Percentiles rank a stretch among this genome's conserved stretches.
Conservation (phyloP, 345 rosid species). For the Microcos paniculata region DNA sequence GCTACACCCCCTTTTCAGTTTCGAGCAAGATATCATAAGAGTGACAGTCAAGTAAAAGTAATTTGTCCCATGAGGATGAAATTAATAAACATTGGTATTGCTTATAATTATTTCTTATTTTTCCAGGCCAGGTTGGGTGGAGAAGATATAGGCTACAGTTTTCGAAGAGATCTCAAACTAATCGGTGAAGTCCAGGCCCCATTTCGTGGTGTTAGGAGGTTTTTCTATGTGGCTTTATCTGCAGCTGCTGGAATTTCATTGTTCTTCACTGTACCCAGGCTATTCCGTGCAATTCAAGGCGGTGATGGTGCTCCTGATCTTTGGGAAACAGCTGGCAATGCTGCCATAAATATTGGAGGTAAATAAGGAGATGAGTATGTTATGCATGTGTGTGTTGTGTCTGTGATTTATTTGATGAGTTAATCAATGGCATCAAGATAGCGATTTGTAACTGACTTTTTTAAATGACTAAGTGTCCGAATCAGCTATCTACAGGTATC, state of each 20-base stretch:
- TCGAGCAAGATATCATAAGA: not conserved
- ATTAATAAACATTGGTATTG: slow-evolving; percentile 1
- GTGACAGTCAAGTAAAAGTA: not conserved
- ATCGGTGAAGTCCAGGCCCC: slow-evolving; percentile 98
- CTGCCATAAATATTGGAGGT: slow-evolving; percentile 91
- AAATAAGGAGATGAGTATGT: slow-evolving; percentile 19
- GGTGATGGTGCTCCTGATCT: slow-evolving; percentile 86
- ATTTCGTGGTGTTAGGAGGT: slow-evolving; percentile 86
- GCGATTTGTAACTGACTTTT: slow-evolving; percentile 27
- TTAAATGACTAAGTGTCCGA: slow-evolving; percentile 54
- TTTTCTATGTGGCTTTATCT: slow-evolving; percentile 65
- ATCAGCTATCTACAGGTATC: slow-evolving; percentile 84
- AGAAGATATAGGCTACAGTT: slow-evolving; percentile 86
- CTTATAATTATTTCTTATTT: slow-evolving; percentile 16
- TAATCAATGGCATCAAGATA: not conserved
- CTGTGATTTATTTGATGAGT: not conserved
- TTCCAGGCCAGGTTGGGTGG: slow-evolving; percentile 92
- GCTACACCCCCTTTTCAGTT: not conserved
- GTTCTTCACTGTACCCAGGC: slow-evolving; percentile 80
- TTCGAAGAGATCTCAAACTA: slow-evolving; percentile 91
- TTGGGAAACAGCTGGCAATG: slow-evolving; percentile 72
- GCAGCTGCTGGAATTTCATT: slow-evolving; percentile 94
- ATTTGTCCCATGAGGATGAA: not conserved
- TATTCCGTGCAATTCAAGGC: slow-evolving; percentile 63
- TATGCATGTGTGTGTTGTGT: not conserved